These are phyloP conservation scores for Candida labiduridarum DNA, from an alignment of 1,139 yeast genomes.

Conservation along the genomic window DNA sequence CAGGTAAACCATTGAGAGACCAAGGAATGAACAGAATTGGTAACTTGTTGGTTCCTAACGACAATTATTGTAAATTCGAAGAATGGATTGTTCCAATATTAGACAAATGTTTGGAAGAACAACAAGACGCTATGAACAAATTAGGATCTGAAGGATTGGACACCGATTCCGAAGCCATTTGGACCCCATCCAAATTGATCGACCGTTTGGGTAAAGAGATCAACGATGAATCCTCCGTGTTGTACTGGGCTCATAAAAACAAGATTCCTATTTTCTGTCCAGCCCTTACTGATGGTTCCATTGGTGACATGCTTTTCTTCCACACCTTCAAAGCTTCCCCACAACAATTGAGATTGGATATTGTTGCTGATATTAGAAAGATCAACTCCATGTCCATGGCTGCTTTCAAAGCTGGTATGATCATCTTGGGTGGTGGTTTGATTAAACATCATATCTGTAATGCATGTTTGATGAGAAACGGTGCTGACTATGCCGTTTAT, in stretches of 20 bases:
- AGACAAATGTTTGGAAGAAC: conserved; percentile 86
- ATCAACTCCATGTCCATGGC: conserved; percentile 95
- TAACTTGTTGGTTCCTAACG: conserved; percentile 93
- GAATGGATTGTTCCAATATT: conserved; percentile 97
- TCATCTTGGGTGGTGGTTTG: conserved; percentile 94
- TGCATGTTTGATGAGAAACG: conserved; percentile 98
- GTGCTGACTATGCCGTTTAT: conserved; percentile 96
- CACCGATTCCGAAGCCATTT: conserved; percentile 50
- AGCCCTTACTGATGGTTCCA: conserved; percentile 95
- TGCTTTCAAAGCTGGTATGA: conserved; percentile 95
- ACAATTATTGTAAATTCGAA: conserved; percentile 94
- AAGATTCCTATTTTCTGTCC: conserved; percentile 96
- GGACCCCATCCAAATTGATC: conserved; percentile 94
- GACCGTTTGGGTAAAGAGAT: conserved; percentile 95
- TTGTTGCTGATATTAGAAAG: conserved; percentile 88
- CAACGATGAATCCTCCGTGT: conserved; percentile 88
- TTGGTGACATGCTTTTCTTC: conserved; percentile 98
- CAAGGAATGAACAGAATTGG: conserved; percentile 98
- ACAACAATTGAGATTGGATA: conserved; percentile 82
- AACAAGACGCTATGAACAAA: conserved; percentile 63
- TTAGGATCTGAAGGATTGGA: conserved; percentile 61
- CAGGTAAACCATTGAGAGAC: conserved; percentile 82
- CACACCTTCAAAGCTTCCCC: conserved; percentile 96
- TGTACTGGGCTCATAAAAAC: conserved; percentile 98
- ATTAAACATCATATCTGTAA: conserved; percentile 96